Base-by-base conservation (phyloP, 441 rosid species). In the Dalechampia spathulata region DNA sequence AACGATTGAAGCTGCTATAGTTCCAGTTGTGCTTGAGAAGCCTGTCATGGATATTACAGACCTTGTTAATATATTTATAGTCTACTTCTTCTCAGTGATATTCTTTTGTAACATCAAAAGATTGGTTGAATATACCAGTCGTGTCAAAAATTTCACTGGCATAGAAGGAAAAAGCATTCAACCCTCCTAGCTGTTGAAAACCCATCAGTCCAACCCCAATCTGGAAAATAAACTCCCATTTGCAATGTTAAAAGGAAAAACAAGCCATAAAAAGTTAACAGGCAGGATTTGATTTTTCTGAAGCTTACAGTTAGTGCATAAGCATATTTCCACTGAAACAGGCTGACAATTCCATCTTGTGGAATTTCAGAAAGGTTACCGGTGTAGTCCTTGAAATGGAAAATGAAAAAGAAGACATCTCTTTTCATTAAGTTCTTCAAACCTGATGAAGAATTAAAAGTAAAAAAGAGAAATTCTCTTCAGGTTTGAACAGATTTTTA, bases 271-370 rank as follows among this genome's bases (percentile, higher is more conserved):
- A 26, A 28, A 9, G 15, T 22, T 28, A 28, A 11, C 13, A 41
- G 17, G n/a, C 17, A 1, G 11, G 22, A 1, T 22, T 3, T 2
- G 13, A 3, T 23, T 12, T 3, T 16, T 43, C 6, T 3, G 32
- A 63, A 6, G 14, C 76, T 78, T 57, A 83, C 88, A 26, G 43
- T 63, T 42, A 83, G 41, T 6, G 80, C 60, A 52, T 71, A 60
- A 40, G 80, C 73, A 61, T 83, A 83, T 78, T 60, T 74, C 30
- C 61, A 49, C 32, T 75, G 81, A 47, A 81, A 70, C 55, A 86
- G 53, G 27, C 78, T 76, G 8, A 58, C 28, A 51, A 73, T 21
- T 30, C 77, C 21, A 52, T 54, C 78, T 54, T 70, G 67, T 25
- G 76, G 64, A 27, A 46, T 61, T 48, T 49, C 43, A 22, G 63